Conservation (phyloP, 2,329 filamentous ascomycete species). For the Xylaria sp. region DNA sequence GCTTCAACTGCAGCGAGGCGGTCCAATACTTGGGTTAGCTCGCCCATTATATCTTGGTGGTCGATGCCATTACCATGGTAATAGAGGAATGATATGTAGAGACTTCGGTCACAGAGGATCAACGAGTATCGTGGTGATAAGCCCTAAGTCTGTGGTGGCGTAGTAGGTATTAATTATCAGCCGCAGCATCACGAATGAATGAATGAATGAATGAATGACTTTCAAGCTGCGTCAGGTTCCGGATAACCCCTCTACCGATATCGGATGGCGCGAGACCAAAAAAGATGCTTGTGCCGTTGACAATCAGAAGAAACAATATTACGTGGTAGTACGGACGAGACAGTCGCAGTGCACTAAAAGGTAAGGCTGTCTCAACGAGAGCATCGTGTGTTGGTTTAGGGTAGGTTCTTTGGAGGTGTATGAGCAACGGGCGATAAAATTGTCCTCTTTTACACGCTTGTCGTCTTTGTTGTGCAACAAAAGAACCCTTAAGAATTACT, state of each 20-base stretch:
- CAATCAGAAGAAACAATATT: background rate
- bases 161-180: background rate
- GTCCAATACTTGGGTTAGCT: background rate
- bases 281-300: background rate
- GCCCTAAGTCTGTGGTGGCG: background rate
- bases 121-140: background rate
- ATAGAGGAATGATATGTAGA: background rate
- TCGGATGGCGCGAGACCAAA: constrained; percentile 3
- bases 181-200: background rate
- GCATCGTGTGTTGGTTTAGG: constrained; percentile 1
- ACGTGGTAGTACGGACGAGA: background rate
- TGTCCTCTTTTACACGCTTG: background rate
- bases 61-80: background rate
- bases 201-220: background rate
- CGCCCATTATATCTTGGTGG: no score
- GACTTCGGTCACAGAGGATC: background rate
- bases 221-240: background rate
- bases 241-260: constrained; percentile 1
- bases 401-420: background rate
- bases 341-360: background rate
- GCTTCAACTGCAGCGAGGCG: constrained; percentile 2
- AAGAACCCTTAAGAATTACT: background rate
- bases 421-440: background rate
- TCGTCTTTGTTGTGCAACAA: background rate
- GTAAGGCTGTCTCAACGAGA: background rate